phyloP scores from a whole-genome alignment of 192 early-diverging fungal species.

The Chytriomyces sp. region DNA sequence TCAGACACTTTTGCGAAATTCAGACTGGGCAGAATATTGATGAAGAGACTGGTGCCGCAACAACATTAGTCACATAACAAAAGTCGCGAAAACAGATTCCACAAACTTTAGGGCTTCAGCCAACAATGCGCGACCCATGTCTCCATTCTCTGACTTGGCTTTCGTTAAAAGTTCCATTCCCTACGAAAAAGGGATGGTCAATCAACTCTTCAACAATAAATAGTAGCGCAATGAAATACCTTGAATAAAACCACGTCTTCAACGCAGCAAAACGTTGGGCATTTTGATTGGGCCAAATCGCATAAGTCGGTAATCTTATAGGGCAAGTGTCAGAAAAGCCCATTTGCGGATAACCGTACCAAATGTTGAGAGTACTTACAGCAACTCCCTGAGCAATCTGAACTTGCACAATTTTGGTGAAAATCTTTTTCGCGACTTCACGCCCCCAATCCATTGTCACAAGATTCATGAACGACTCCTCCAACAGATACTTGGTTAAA shows the following conservation, averaged over 20 bases:
- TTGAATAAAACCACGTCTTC: constrained; percentile 34
- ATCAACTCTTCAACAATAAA: neutral
- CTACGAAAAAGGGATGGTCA: neutral
- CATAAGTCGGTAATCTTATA: constrained; percentile 26
- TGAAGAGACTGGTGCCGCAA: constrained; percentile 18
- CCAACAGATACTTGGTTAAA: constrained; percentile 15
- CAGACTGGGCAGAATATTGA: constrained; percentile 23
- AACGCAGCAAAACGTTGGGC: constrained; percentile 34
- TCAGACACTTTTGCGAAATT: constrained; percentile 21
- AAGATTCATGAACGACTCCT: constrained; percentile 27
- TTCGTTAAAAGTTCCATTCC: constrained; percentile 31
- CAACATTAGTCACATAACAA: neutral
- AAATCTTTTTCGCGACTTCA: constrained; percentile 29
- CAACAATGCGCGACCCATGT: constrained; percentile 11
- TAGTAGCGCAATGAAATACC: neutral
- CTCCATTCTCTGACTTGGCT: constrained; percentile 22
- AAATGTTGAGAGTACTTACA: constrained; percentile 5
- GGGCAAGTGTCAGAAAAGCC: neutral
- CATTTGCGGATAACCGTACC: neutral
- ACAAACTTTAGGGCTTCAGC: constrained; percentile 29
- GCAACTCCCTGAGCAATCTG: constrained; percentile 21
- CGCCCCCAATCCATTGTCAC: constrained; percentile 20
- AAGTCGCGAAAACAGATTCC: neutral
- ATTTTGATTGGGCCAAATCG: constrained; percentile 28
- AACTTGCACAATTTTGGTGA: constrained; percentile 31